These are phyloP conservation scores for Cyberlindnera maritima DNA, from an alignment of 805 yeast species.

Conservation along the genomic window DNA sequence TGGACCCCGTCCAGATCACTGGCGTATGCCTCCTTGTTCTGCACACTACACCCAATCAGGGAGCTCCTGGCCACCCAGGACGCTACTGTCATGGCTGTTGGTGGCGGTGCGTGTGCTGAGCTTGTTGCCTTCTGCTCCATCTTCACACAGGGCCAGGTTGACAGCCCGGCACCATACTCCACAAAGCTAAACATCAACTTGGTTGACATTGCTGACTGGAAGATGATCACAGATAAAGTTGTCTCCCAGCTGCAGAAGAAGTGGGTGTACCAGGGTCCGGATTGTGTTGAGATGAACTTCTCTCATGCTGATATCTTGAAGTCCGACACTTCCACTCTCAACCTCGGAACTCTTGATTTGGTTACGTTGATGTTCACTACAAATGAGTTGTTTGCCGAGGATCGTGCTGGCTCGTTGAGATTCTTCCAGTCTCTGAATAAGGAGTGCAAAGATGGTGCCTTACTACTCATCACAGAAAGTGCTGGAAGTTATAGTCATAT, in stretches of 20 bases:
- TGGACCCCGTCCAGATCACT: constrained; percentile 87
- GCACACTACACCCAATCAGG: constrained; percentile 43
- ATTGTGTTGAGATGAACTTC: constrained; percentile 33
- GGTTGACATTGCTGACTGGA: constrained; percentile 83
- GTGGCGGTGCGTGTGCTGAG: constrained; percentile 93
- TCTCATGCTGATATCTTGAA: constrained; percentile 36
- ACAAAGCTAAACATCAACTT: constrained; percentile 45
- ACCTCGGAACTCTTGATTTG: constrained; percentile 38
- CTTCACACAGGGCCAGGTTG: constrained; percentile 36
- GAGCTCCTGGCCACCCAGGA: constrained; percentile 32
- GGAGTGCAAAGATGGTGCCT: constrained; percentile 53
- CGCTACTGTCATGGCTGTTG: constrained; percentile 57
- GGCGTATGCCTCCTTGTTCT: constrained; percentile 67
- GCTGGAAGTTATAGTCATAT: constrained; percentile 90
- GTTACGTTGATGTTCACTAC: constrained; percentile 82
- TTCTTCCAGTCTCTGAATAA: constrained; percentile 52
- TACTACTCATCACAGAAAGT: constrained; percentile 72
- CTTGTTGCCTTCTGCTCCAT: constrained; percentile 60
- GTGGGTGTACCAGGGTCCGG: constrained; percentile 50
- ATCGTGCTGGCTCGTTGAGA: constrained; percentile 57
- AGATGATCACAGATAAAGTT: constrained; percentile 45
- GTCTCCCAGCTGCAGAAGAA: constrained; percentile 40
- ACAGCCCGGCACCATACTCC: constrained; percentile 14
- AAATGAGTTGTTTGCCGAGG: constrained; percentile 76
- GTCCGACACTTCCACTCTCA: constrained; percentile 20